phyloP scores from a whole-genome alignment of 495 filamentous ascomycete species.

The Hypomontagnella monticulosa region DNA sequence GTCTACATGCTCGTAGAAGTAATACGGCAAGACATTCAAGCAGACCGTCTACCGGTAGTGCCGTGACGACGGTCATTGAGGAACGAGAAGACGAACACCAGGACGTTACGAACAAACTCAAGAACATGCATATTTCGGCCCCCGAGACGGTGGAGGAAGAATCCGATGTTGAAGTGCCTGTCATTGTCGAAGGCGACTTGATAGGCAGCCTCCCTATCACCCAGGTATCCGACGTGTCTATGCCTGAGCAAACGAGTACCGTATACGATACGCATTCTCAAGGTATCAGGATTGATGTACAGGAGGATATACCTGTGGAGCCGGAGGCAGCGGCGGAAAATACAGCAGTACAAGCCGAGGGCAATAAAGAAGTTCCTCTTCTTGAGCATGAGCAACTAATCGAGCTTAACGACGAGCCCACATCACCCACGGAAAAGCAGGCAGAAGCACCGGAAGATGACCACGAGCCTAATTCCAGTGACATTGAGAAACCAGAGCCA shows the following conservation, averaged over 20 bases:
- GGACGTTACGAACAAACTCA: constrained; percentile 52
- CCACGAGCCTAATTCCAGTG: background rate
- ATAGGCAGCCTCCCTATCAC: constrained; percentile 28
- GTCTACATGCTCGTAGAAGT: constrained; percentile 56
- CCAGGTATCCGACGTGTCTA: constrained; percentile 15
- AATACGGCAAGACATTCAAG: constrained; percentile 79
- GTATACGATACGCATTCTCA: constrained; percentile 10
- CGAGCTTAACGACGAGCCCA: constrained; percentile 42
- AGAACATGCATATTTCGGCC: constrained; percentile 53
- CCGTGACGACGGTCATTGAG: constrained; percentile 75
- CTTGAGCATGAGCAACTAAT: constrained; percentile 38
- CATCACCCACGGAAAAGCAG: constrained; percentile 36
- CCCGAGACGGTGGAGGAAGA: constrained; percentile 52
- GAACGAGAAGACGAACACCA: constrained; percentile 70
- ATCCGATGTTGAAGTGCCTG: constrained; percentile 53
- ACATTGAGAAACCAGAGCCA: constrained; percentile 10
- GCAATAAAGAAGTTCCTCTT: constrained; percentile 18
- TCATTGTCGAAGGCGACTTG: constrained; percentile 54
- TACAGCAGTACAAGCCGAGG: constrained; percentile 37
- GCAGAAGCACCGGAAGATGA: constrained; percentile 21
- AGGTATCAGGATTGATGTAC: constrained; percentile 23
- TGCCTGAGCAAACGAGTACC: constrained; percentile 13
- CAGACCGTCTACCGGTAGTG: constrained; percentile 77
- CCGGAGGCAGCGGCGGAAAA: constrained; percentile 31
- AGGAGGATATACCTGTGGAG: constrained; percentile 38